These are phyloP conservation scores for Xylariaceae sp. DNA, from an alignment of 2,329 filamentous ascomycete genomes.

Conservation along the genomic window DNA sequence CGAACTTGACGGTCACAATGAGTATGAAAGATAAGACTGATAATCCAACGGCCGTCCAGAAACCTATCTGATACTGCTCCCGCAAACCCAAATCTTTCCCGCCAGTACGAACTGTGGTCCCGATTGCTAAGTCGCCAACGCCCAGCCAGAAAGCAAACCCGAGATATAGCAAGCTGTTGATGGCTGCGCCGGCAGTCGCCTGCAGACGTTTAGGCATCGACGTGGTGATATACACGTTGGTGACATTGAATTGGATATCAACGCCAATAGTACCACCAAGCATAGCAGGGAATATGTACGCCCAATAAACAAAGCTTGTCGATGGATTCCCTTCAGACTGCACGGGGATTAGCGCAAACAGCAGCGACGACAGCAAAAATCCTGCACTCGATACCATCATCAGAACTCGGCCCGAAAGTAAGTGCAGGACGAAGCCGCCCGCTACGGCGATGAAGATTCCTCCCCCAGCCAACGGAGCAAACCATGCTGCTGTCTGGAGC, in stretches of 20 bases:
- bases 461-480: constrained; percentile 62
- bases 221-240: constrained; percentile 75
- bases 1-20: constrained; percentile 26
- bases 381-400: constrained; percentile 59
- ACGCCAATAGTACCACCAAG: constrained; percentile 66
- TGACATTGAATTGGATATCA: constrained; percentile 71
- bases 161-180: constrained; percentile 67
- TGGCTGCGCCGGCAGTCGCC: constrained; percentile 66
- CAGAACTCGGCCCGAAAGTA: constrained; percentile 59
- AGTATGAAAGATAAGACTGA: constrained; percentile 23
- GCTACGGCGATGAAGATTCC: constrained; percentile 61
- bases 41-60: constrained; percentile 29
- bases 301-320: constrained; percentile 58
- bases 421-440: constrained; percentile 65
- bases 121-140: constrained; percentile 62
- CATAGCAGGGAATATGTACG: constrained; percentile 69
- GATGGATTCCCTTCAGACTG: constrained; percentile 40
- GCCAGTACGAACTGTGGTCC: constrained; percentile 37
- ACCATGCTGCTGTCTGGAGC: constrained; percentile 65
- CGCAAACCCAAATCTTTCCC: constrained; percentile 17
- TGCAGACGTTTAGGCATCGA: constrained; percentile 63
- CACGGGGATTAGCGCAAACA: constrained; percentile 61
- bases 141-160: constrained; percentile 70
- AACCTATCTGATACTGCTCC: constrained; percentile 29
- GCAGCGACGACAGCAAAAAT: constrained; percentile 53